Evolutionary conservation across 1,139 yeast species (phyloP).

Genomic region (Saccharomycopsis hybrid): DNA sequence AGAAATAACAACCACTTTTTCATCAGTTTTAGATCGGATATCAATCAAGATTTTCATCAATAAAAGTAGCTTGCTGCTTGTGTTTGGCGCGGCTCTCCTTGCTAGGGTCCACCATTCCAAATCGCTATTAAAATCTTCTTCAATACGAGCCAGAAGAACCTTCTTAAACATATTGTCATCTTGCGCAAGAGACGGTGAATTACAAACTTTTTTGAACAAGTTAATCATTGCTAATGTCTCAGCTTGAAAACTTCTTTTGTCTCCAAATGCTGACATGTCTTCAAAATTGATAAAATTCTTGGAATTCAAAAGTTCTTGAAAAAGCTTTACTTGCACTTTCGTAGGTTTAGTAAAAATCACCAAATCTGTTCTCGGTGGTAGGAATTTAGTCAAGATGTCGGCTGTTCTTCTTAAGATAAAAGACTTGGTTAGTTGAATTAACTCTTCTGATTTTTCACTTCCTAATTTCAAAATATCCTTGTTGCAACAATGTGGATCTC

Average conservation of each 20-base stretch:
- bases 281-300: slow-evolving; percentile 32
- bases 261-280: slow-evolving; percentile 17
- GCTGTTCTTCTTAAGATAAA: slow-evolving; percentile 77
- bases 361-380: slow-evolving; percentile 77
- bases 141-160: not conserved
- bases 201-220: slow-evolving; percentile 73
- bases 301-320: slow-evolving; percentile 44
- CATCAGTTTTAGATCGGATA: slow-evolving; percentile 39
- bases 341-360: slow-evolving; percentile 78
- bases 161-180: slow-evolving; percentile 1
- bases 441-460: slow-evolving; percentile 50
- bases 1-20: slow-evolving; percentile 81
- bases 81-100: slow-evolving; percentile 22
- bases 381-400: slow-evolving; percentile 51
- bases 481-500: slow-evolving; percentile 65
- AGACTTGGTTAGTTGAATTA: slow-evolving; percentile 54
- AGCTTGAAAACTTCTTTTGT: slow-evolving; percentile 22
- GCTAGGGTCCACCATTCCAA: slow-evolving; percentile 4
- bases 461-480: slow-evolving; percentile 49
- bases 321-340: slow-evolving; percentile 47
- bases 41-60: slow-evolving; percentile 49
- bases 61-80: slow-evolving; percentile 51
- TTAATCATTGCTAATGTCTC: slow-evolving; percentile 66
- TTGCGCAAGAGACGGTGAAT: slow-evolving; percentile 49
- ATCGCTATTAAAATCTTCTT: not conserved